These are phyloP conservation scores for Ochromonas danica DNA, from an alignment of 108 stramenopile species.

Conservation along the genomic window DNA sequence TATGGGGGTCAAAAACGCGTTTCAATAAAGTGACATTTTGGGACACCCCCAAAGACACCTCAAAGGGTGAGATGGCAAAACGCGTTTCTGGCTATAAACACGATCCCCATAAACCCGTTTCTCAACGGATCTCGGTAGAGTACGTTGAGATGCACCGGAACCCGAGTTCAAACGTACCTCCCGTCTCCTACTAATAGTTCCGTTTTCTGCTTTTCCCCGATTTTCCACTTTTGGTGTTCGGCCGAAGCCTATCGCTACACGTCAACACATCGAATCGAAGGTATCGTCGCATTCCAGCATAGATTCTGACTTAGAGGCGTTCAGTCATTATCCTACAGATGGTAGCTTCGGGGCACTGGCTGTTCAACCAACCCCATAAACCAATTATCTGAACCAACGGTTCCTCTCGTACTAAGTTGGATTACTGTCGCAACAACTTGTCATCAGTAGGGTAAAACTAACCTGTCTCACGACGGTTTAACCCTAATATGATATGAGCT, in stretches of 20 bases:
- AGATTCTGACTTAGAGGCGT: constrained; percentile 93
- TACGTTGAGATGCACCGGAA: constrained; percentile 14
- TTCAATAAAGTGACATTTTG: constrained; percentile 17
- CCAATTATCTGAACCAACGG: constrained; percentile 94
- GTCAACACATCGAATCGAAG: constrained; percentile 34
- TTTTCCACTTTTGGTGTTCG: constrained; percentile 35
- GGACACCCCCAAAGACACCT: constrained; percentile 13
- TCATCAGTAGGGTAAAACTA: constrained; percentile 91
- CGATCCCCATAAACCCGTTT: constrained; percentile 14
- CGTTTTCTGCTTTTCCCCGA: constrained; percentile 14
- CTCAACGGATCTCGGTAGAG: constrained; percentile 13
- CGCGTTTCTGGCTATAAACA: constrained; percentile 15
- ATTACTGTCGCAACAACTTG: constrained; percentile 86
- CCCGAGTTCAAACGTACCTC: constrained; percentile 9
- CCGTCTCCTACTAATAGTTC: constrained; percentile 15
- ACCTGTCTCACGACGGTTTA: constrained; percentile 97
- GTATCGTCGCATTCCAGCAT: constrained; percentile 81
- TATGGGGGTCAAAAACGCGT: constrained; percentile 14
- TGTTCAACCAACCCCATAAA: constrained; percentile 78
- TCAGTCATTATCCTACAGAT: constrained; percentile 89
- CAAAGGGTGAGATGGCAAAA: constrained; percentile 15
- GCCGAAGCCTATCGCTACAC: constrained; percentile 45
- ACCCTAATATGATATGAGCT: no score
- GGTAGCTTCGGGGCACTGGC: constrained; percentile 88
- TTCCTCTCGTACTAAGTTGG: constrained; percentile 98